phyloP scores from a whole-genome alignment of 345 rosid species.

The Barbarea vulgaris region DNA sequence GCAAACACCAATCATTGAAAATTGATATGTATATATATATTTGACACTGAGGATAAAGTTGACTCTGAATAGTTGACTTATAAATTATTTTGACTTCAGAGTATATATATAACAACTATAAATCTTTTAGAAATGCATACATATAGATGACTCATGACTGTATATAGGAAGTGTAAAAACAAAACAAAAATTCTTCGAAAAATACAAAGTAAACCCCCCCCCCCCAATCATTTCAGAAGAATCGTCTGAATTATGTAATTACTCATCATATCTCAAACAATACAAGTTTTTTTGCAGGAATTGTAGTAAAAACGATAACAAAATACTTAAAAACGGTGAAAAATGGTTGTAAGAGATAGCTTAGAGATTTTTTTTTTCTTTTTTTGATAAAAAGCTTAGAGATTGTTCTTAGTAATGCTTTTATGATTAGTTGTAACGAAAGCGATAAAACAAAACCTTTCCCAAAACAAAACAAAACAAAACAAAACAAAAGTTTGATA shows the following conservation, averaged over 20 bases:
- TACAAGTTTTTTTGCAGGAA: no score
- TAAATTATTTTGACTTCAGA: background rate
- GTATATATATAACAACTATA: background rate
- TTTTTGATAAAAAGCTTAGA: no score
- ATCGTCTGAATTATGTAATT: background rate
- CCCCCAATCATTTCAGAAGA: background rate
- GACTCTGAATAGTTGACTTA: conserved; percentile 20
- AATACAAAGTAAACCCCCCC: background rate
- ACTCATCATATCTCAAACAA: background rate
- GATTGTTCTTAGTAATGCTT: background rate
- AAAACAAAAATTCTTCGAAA: background rate
- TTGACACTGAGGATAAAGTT: background rate
- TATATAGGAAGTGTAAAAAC: background rate
- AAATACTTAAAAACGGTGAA: background rate
- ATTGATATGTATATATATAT: background rate
- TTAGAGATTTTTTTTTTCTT: no score
- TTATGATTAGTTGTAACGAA: no score
- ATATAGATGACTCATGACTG: background rate
- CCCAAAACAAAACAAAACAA: no score
- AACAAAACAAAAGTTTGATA: no score
- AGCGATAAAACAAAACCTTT: no score
- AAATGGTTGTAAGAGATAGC: background rate
- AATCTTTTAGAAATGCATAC: background rate
- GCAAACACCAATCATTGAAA: conserved; percentile 14
- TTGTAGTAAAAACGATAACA: no score